Evolutionary conservation across 192 early-diverging fungal genomes (phyloP).

Genomic region (Oehlia diaphana): DNA sequence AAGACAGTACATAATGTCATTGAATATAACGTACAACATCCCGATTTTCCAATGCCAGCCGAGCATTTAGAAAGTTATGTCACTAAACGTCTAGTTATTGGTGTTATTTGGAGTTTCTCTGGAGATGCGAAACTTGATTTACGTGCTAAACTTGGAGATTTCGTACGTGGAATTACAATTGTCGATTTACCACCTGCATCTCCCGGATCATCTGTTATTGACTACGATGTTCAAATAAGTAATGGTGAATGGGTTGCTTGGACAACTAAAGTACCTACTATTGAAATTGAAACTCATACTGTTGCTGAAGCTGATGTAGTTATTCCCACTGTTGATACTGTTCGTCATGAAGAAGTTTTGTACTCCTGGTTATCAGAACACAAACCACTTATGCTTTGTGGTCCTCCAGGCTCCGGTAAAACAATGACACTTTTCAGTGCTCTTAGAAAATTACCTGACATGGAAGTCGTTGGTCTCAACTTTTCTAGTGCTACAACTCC

Average conservation of each 20-base stretch:
- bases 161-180: conserved; percentile 70
- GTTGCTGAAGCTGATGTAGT: conserved; percentile 92
- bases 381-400: conserved; percentile 93
- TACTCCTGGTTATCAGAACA: conserved; percentile 96
- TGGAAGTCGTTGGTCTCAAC: conserved; percentile 98
- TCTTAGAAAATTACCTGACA: conserved; percentile 87
- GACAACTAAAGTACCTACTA: conserved; percentile 81
- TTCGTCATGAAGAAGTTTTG: conserved; percentile 95
- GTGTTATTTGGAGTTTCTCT: conserved; percentile 93
- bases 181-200: conserved; percentile 68
- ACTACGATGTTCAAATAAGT: conserved; percentile 84
- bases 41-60: conserved; percentile 88
- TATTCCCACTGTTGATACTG: conserved; percentile 97
- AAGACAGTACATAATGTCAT: conserved; percentile 80
- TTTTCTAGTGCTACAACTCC: conserved; percentile 98
- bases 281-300: conserved; percentile 95
- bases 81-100: conserved; percentile 76
- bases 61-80: conserved; percentile 81
- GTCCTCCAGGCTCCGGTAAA: conserved; percentile 99
- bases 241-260: conserved; percentile 90
- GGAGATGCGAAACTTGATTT: conserved; percentile 81
- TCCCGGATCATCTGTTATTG: conserved; percentile 65
- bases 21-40: conserved; percentile 89
- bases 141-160: conserved; percentile 76
- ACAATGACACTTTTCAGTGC: conserved; percentile 99